Evolutionary conservation across 139 green algal genomes (phyloP).

Genomic region (Zygnema cylindricum): DNA sequence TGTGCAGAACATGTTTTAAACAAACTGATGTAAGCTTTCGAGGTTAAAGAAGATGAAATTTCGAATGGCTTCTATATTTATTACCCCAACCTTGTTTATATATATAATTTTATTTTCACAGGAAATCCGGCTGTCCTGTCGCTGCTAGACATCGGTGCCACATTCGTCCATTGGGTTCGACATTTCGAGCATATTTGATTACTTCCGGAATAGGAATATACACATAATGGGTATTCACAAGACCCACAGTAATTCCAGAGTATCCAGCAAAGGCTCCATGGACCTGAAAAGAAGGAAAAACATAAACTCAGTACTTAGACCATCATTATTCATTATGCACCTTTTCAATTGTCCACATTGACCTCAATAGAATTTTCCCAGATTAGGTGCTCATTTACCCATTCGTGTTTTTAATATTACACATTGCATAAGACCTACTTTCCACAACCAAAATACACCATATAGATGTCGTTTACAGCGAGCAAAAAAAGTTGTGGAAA

Average conservation of each 20-base stretch:
- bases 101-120: neutral
- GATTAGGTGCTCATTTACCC: too few relatives aligned
- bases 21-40: too few relatives aligned
- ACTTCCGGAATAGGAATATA: slow-evolving; percentile 89
- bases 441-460: too few relatives aligned
- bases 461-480: too few relatives aligned
- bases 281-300: slow-evolving; percentile 28
- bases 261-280: slow-evolving; percentile 94
- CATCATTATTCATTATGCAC: too few relatives aligned
- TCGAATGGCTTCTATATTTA: neutral
- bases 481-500: too few relatives aligned
- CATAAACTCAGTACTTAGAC: too few relatives aligned
- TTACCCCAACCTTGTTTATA: neutral
- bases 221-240: slow-evolving; percentile 96
- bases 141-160: slow-evolving; percentile 52
- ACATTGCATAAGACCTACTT: too few relatives aligned
- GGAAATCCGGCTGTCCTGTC: slow-evolving; percentile 46
- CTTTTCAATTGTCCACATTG: too few relatives aligned
- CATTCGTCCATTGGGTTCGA: slow-evolving; percentile 53
- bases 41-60: neutral
- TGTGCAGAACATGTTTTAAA: too few relatives aligned
- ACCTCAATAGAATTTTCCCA: too few relatives aligned
- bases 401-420: too few relatives aligned
- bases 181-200: slow-evolving; percentile 72
- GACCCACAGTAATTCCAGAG: slow-evolving; percentile 88